These are phyloP conservation scores for Camelina laxa DNA, from an alignment of 345 rosid species.

Conservation along the genomic window DNA sequence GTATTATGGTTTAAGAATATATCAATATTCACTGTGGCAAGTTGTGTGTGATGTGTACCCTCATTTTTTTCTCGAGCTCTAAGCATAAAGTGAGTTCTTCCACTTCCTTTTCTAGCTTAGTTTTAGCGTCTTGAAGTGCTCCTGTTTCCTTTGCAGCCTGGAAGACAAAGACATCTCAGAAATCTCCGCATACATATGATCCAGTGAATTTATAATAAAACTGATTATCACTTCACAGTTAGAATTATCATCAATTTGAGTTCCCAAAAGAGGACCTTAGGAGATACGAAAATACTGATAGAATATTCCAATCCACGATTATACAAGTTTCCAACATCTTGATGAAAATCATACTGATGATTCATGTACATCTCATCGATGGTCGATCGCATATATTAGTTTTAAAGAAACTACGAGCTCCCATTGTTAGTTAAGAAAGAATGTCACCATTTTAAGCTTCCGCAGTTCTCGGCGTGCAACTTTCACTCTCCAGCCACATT, in stretches of 20 bases:
- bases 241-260: constrained; percentile 7
- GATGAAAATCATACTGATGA: constrained; percentile 28
- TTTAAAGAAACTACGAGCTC: constrained; percentile 8
- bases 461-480: constrained; percentile 78
- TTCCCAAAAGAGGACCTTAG: constrained; percentile 12
- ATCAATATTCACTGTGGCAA: neutral
- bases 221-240: neutral
- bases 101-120: constrained; percentile 43
- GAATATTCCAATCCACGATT: neutral
- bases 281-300: neutral
- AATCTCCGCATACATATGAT: neutral
- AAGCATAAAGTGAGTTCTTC: constrained; percentile 42
- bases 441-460: constrained; percentile 79
- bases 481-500: constrained; percentile 84
- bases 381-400: constrained; percentile 3
- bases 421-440: constrained; percentile 28
- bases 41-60: constrained; percentile 36
- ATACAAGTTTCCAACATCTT: constrained; percentile 19
- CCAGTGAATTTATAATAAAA: constrained; percentile 12
- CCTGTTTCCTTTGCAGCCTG: constrained; percentile 50
- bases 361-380: constrained; percentile 23
- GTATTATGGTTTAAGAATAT: constrained; percentile 5
- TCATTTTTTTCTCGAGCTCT: constrained; percentile 53
- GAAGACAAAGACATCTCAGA: constrained; percentile 23
- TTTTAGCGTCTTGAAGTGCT: constrained; percentile 50